Percentiles rank a stretch among this genome's conserved stretches.
These are phyloP conservation scores for Quercus ilex DNA, from an alignment of 306 rosid species.

Conservation along the genomic window DNA sequence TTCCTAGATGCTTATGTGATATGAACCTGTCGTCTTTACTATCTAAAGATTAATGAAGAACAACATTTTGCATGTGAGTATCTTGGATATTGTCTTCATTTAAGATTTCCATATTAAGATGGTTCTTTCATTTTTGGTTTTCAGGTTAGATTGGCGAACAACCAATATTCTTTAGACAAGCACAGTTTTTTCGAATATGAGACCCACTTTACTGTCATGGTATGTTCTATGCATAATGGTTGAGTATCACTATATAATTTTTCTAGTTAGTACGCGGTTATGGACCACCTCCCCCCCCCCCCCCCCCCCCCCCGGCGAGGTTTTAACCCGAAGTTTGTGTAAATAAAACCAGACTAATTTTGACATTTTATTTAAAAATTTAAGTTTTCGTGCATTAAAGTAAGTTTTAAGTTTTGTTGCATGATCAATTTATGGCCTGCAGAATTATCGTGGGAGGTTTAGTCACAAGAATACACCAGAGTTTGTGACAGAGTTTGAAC, in stretches of 20 bases:
- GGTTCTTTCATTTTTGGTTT: constrained; percentile 21
- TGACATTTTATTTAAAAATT: background rate
- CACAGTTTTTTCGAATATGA: constrained; percentile 86
- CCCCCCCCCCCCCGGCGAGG: background rate
- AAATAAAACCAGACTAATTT: background rate
- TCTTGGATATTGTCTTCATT: background rate
- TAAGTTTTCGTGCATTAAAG: background rate
- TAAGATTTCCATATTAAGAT: constrained; percentile 12
- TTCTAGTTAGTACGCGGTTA: background rate
- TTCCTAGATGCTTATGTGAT: background rate
- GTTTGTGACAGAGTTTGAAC: constrained; percentile 87
- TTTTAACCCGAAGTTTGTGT: background rate
- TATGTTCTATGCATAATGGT: constrained; percentile 35
- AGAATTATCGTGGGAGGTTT: constrained; percentile 85
- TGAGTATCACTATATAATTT: background rate
- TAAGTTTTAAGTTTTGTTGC: constrained; percentile 13
- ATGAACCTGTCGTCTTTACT: background rate
- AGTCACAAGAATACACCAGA: constrained; percentile 62
- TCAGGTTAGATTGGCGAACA: constrained; percentile 93
- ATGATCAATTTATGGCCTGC: constrained; percentile 26
- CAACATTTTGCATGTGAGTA: background rate
- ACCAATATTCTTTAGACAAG: constrained; percentile 72
- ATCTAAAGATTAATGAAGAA: background rate
- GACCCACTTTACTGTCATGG: constrained; percentile 99
- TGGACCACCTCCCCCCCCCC: background rate